A percentile compares a stretch with the other conserved stretches of the same genome.
phyloP scores from a whole-genome alignment of 176 grass and related monocot species.

The Alopecurus myosuroides region DNA sequence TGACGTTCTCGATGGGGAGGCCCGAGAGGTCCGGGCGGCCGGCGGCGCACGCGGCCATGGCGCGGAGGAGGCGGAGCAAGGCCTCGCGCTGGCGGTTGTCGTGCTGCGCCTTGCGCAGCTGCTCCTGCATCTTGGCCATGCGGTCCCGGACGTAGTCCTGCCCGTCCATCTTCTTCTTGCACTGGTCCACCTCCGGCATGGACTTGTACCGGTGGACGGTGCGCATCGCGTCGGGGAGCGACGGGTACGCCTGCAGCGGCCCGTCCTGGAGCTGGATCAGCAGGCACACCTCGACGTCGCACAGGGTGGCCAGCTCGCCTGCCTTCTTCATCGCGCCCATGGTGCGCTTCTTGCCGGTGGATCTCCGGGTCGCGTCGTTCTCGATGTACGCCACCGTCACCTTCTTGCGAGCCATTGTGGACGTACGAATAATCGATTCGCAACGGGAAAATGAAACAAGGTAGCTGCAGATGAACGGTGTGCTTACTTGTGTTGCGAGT shows the following conservation, averaged over 20 bases:
- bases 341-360: conserved; percentile 27
- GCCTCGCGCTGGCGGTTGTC: conserved; percentile 25
- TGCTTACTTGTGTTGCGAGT: neutral
- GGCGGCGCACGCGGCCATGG: neutral
- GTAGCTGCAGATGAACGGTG: too few species aligned
- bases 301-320: conserved; percentile 11
- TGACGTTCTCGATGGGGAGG: conserved; percentile 27
- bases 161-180: conserved; percentile 48
- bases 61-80: conserved; percentile 16
- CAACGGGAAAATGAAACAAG: neutral
- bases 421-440: too few species aligned
- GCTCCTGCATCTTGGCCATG: conserved; percentile 26
- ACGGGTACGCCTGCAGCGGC: neutral
- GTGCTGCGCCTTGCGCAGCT: conserved; percentile 22
- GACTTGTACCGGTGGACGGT: conserved; percentile 25
- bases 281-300: neutral
- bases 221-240: neutral
- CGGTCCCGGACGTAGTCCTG: conserved; percentile 33
- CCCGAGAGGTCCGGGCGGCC: neutral
- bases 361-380: conserved; percentile 3
- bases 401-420: conserved; percentile 21
- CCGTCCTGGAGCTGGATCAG: neutral
- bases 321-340: conserved; percentile 29
- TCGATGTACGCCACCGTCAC: conserved; percentile 14
- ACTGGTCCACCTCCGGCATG: conserved; percentile 37